phyloP scores from a whole-genome alignment of 192 early-diverging fungal genomes.

The Coemansia sp. region DNA sequence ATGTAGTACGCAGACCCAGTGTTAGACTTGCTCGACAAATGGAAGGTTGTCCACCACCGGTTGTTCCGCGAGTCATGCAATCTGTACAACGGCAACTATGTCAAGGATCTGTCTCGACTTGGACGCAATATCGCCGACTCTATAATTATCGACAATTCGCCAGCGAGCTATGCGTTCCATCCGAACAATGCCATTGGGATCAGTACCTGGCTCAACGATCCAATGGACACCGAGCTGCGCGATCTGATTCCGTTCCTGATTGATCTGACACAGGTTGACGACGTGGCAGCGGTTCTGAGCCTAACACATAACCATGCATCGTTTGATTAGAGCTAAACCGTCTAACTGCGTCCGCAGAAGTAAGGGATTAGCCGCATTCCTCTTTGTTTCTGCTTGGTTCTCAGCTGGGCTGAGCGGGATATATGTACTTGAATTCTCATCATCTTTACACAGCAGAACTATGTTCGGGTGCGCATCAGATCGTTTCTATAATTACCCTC shows the following conservation, averaged over 20 bases:
- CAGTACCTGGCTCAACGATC: slow-evolving; percentile 95
- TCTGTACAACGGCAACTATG: slow-evolving; percentile 94
- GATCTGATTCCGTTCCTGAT: slow-evolving; percentile 94
- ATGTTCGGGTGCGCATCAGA: no score
- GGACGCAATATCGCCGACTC: slow-evolving; percentile 80
- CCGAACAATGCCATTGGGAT: slow-evolving; percentile 94
- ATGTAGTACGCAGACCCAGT: slow-evolving; percentile 98
- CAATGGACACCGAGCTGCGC: slow-evolving; percentile 90
- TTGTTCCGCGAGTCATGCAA: slow-evolving; percentile 96
- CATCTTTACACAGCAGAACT: no score
- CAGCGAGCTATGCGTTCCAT: slow-evolving; percentile 95
- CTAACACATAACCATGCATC: slow-evolving; percentile 47
- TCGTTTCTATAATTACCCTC: no score
- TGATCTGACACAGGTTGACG: slow-evolving; percentile 82
- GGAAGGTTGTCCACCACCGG: slow-evolving; percentile 82
- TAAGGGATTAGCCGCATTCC: no score
- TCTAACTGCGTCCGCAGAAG: not conserved
- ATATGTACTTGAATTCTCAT: no score
- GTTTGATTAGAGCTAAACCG: slow-evolving; percentile 26
- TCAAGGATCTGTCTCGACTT: slow-evolving; percentile 91
- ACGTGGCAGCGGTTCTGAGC: slow-evolving; percentile 78
- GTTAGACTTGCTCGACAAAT: slow-evolving; percentile 85
- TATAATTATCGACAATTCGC: slow-evolving; percentile 96
- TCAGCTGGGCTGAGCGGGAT: no score
- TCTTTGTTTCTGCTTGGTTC: no score